These are phyloP conservation scores for Neonectria sp. DNA, from an alignment of 2,329 filamentous ascomycete genomes.

Conservation along the genomic window DNA sequence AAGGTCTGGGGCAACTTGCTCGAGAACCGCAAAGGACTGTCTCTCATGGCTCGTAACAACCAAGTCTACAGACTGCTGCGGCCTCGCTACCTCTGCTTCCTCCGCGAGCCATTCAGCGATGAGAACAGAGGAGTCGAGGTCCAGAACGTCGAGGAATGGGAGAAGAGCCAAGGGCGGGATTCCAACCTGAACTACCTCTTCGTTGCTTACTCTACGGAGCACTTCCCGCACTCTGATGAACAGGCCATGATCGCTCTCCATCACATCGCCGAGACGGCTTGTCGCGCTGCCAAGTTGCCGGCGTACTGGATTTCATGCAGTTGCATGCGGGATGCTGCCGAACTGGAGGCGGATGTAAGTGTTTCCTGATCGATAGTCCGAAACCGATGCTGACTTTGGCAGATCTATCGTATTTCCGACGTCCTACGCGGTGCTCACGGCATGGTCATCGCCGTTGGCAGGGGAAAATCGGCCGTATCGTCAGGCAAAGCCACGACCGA, in stretches of 20 bases:
- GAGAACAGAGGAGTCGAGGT: constrained; percentile 44
- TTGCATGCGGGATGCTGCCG: constrained; percentile 45
- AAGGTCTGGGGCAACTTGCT: constrained; percentile 48
- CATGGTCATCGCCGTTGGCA: constrained; percentile 46
- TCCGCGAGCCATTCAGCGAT: constrained; percentile 42
- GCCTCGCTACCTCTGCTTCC: constrained; percentile 46
- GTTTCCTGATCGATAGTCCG: too few relatives aligned
- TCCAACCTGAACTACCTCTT: constrained; percentile 42
- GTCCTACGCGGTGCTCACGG: constrained; percentile 45
- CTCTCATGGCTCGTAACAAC: constrained; percentile 42
- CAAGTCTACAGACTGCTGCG: constrained; percentile 42
- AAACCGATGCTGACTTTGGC: constrained; percentile 11
- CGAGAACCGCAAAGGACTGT: constrained; percentile 44
- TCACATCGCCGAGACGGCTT: constrained; percentile 47
- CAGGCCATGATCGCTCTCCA: constrained; percentile 45
- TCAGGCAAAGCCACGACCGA: constrained; percentile 40
- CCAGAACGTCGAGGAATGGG: constrained; percentile 42
- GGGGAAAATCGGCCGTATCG: constrained; percentile 31
- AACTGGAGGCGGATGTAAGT: constrained; percentile 45
- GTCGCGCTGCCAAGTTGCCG: constrained; percentile 43
- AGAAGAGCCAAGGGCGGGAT: constrained; percentile 40
- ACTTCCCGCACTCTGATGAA: constrained; percentile 43
- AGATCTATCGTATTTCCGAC: constrained; percentile 47
- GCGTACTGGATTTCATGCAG: constrained; percentile 48
- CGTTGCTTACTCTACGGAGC: constrained; percentile 46